These are phyloP conservation scores for Schizothecium vesticola DNA, from an alignment of 495 filamentous ascomycete species.

Conservation along the genomic window DNA sequence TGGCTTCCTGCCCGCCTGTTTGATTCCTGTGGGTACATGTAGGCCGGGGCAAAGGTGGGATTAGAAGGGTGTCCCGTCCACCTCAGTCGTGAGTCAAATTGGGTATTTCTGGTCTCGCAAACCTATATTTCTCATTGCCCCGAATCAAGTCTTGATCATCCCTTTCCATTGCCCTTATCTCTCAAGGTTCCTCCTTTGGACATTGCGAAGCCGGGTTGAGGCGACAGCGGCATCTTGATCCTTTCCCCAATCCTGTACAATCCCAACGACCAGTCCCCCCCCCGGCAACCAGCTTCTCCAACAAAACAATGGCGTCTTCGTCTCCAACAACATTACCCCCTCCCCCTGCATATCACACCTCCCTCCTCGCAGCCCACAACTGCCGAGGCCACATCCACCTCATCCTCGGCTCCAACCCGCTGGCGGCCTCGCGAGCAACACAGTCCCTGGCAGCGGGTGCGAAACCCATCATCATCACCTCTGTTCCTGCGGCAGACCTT, in stretches of 20 bases:
- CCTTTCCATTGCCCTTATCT: not conserved
- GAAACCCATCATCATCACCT: slow-evolving; percentile 75
- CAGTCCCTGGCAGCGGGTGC: slow-evolving; percentile 85
- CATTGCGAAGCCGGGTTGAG: not conserved
- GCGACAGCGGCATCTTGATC: not conserved
- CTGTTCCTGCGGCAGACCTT: slow-evolving; percentile 49
- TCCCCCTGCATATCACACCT: slow-evolving; percentile 24
- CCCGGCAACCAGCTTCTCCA: not conserved
- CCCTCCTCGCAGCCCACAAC: slow-evolving; percentile 74
- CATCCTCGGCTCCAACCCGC: slow-evolving; percentile 77
- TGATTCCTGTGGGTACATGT: not conserved
- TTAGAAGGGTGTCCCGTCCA: slow-evolving; percentile 4
- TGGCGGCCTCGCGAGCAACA: slow-evolving; percentile 75
- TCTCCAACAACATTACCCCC: slow-evolving; percentile 6
- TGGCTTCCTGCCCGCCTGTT: not conserved
- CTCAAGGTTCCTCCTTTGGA: not conserved
- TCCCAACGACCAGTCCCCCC: not conserved
- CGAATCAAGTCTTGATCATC: not conserved
- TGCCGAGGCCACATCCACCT: slow-evolving; percentile 74
- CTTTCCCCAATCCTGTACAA: not conserved
- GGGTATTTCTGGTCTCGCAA: not conserved
- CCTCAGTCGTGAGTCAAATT: slow-evolving; percentile 1
- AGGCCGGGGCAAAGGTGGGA: not conserved
- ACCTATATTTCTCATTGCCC: not conserved
- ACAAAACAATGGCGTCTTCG: slow-evolving; percentile 15